phyloP scores from a whole-genome alignment of 2,329 filamentous ascomycete genomes.

The Emmonsiellopsis sp. region DNA sequence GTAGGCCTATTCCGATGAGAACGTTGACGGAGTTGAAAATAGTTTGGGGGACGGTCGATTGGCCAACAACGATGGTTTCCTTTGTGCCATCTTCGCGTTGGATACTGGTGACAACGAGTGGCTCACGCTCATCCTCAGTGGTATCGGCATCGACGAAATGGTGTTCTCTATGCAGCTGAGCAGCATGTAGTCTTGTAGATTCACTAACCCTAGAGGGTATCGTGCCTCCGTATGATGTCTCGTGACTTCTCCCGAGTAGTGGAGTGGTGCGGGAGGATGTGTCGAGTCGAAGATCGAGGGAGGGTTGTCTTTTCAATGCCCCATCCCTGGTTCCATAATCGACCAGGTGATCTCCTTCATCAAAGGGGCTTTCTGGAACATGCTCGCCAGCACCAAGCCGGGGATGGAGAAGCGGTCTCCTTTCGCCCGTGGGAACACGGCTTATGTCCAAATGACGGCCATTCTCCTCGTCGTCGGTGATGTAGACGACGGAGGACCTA shows the following conservation, averaged over 20 bases:
- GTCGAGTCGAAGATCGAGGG: constrained; percentile 21
- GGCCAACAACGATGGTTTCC: constrained; percentile 75
- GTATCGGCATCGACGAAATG: constrained; percentile 32
- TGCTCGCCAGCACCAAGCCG: background rate
- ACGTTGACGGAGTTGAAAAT: constrained; percentile 96
- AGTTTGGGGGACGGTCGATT: constrained; percentile 91
- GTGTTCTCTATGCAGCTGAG: constrained; percentile 44
- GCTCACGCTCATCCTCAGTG: constrained; percentile 54
- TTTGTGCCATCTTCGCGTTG: constrained; percentile 77
- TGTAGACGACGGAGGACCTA: constrained; percentile 62
- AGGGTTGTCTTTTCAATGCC: constrained; percentile 14
- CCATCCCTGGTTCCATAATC: constrained; percentile 10
- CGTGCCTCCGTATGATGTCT: constrained; percentile 51
- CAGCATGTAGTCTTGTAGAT: constrained; percentile 47
- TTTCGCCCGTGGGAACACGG: constrained; percentile 2
- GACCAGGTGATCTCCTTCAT: background rate
- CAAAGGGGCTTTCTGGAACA: background rate
- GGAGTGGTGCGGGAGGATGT: constrained; percentile 11
- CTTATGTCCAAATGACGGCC: constrained; percentile 16
- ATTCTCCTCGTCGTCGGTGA: constrained; percentile 43
- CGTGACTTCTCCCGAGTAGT: constrained; percentile 53
- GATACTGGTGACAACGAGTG: constrained; percentile 78
- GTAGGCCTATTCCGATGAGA: constrained; percentile 77
- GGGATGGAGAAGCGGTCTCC: constrained; percentile 11
- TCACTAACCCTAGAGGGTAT: constrained; percentile 45